Evolutionary conservation across 495 filamentous ascomycete species (phyloP), one percentile per base, ranked within the genome.

Genomic region (Aspergillus olivimuriae): DNA sequence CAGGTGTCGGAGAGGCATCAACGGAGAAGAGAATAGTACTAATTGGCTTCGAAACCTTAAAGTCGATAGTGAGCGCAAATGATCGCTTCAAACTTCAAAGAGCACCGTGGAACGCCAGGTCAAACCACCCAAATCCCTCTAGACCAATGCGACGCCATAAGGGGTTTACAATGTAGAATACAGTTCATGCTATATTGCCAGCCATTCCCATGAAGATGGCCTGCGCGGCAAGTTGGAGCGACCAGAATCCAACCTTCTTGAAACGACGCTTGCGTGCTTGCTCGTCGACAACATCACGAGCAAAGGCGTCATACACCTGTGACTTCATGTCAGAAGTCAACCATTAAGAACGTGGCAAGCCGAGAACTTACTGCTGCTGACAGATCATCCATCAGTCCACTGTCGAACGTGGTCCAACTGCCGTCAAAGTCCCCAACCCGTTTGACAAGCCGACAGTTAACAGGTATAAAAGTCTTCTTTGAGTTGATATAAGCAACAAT

Each of bases 401-500:
- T 90, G 57, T 98, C 92, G 63, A 82, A 96, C 34, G 94, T 80
- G 12, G 87, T 94, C 92, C 92, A 98, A 49, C 84, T 85, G 14
- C 92, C 92, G 60, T 98, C 89, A 54, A 97, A 98, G 61, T 98
- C 92, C 42, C 75, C 72, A 8, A 77, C 74, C 2, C 76, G 78
- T 66, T 98, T 98, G 47, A 95, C 85, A 41, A 98, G 85, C 40
- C 91, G 86, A 66, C 92, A 97, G 46, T 84, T 85, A 56, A 98
- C 83, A 8, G 92, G 94, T 36, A 98, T 97, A 58, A 94, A 96
- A 0, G 89, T 90, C 54, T 80, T 82, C 58, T 84, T 80, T 22
- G 87, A 87, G 62, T 98, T 98, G 65, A 98, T 96, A 57, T 96
- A 98, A 1, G 92, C 94, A n/a, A 98, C 92, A 43, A 98, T 98